Evolutionary conservation across 805 yeast genomes (phyloP).

Genomic region (Ogataea pilisensis): DNA sequence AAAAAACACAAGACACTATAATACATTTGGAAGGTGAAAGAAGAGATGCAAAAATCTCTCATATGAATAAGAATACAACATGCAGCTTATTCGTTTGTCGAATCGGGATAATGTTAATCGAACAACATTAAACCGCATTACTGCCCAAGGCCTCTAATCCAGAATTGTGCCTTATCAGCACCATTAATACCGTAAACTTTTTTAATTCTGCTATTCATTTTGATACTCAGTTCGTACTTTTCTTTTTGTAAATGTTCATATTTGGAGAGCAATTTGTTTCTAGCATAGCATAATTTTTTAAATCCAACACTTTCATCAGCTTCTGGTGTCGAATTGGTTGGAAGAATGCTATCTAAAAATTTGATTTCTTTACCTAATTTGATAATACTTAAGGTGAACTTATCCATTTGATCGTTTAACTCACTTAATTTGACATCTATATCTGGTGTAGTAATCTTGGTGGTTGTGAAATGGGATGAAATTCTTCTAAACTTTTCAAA

Average conservation of each 20-base stretch:
- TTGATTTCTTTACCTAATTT: conserved; percentile 30
- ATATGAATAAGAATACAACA: too few species aligned
- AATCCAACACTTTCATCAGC: conserved; percentile 20
- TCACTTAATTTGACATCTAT: conserved; percentile 16
- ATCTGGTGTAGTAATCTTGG: conserved; percentile 12
- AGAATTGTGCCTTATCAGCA: conserved; percentile 46
- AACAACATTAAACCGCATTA: background rate
- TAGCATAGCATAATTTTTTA: conserved; percentile 27
- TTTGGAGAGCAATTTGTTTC: conserved; percentile 26
- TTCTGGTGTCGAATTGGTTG: conserved; percentile 14
- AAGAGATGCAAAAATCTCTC: too few species aligned
- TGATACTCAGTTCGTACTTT: conserved; percentile 29
- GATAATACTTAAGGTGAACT: conserved; percentile 18
- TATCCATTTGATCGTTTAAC: conserved; percentile 14
- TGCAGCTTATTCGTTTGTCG: too few species aligned
- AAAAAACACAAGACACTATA: too few species aligned
- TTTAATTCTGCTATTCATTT: conserved; percentile 24
- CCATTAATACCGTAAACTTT: conserved; percentile 28
- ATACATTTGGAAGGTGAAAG: too few species aligned
- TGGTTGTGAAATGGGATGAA: conserved; percentile 26
- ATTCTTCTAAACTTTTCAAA: conserved; percentile 19
- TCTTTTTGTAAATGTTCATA: conserved; percentile 25
- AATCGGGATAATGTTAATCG: too few species aligned
- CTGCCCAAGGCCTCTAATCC: conserved; percentile 44
- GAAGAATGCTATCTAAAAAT: conserved; percentile 28